Base-by-base conservation (phyloP, 148 eudicot genomes). In the Amaranthus palmeri region DNA sequence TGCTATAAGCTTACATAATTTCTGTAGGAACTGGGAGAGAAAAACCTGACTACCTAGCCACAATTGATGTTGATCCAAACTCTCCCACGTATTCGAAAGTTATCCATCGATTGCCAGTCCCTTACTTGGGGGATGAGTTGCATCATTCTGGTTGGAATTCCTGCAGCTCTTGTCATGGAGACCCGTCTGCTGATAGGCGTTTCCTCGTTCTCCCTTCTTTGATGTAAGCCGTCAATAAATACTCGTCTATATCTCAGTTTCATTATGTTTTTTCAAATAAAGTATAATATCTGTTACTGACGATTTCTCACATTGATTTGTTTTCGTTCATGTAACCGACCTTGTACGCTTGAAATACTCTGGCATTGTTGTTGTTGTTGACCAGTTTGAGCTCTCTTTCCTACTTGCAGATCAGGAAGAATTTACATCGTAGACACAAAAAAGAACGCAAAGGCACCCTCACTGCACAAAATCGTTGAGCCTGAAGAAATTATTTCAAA, bases 111-210 rank as follows among this genome's bases (percentile, higher is more conserved):
- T 71, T 96, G 74, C 86, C 97, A 8, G 78, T 96, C 85, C 90
- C 97, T 48, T 41, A 90, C 80, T 2, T 87, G 52, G 97, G 92
- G 14, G 99, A 96, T 58, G 99, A 96, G 68, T 83, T 96, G 41
- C 99, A 96, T 76, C 99, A 96, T 73, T 85, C 97, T 36, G 99
- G 99, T 44, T 96, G 99, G 99, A 96, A 96, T 80, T 78, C 99
- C 36, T 96, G 99, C 87, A 96, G 99, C 81, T 96, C 99, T 67
- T 96, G 99, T 86, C 80, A 87, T 73, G 96, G 95, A 52, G 99
- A 90, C 76, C 65, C 95, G 5, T 79, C 93, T 15, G 96, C 95
- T 65, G 67, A 87, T 11, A 73, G 97, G 36, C 91, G 95, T 40
- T 96, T 80, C 72, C 99, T 96, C 42, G 88, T 96, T 77, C 86